Base-by-base conservation (phyloP, 1,139 yeast species). In the Hyphopichia khmerensis region DNA sequence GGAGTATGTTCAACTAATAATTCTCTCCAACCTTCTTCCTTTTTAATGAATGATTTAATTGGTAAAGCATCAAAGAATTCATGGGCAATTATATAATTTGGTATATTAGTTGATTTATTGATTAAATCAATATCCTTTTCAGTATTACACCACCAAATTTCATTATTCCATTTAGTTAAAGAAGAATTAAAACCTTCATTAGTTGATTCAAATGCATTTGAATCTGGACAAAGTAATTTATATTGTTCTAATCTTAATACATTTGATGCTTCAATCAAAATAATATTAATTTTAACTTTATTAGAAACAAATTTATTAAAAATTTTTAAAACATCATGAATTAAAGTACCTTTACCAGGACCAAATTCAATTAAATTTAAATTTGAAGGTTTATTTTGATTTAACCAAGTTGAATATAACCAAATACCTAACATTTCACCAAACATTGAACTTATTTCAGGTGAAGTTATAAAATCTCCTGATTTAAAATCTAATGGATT, bases 11-110 rank as follows among this genome's bases (percentile, higher is more conserved):
- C 95, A 24, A 88, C 95, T 36, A 86, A 57, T 35, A 80, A 71
- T 57, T 88, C 96, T 51, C 93, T 69, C 96, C 96, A 88, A 0
- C 89, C 88, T 15, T 76, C 60, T 27, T 69, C 65, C 0, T 87
- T 80, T 49, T 77, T 77, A 43, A 78, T 75, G 56, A 86, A 88
- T 48, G 84, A 77, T 49, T 84, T 82, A 21, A 88, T 82, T 0
- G 96, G 96, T 45, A 88, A 69, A 0, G 96, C 96, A 64, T 88
- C 96, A 57, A 85, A 88, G 55, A 88, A 88, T 58, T 88, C 96
- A 58, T 88, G 96, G 0, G 95, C 95, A 42, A 88, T 59, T 8
- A 87, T 70, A 56, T 79, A 87, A 47, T 87, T 84, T 32, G 88
- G 77, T 2, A 50, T 47, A 1, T 61, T 51, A 4, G 65, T 67